Evolutionary conservation across 1,139 yeast genomes (phyloP).

Genomic region (Pichia terricola): DNA sequence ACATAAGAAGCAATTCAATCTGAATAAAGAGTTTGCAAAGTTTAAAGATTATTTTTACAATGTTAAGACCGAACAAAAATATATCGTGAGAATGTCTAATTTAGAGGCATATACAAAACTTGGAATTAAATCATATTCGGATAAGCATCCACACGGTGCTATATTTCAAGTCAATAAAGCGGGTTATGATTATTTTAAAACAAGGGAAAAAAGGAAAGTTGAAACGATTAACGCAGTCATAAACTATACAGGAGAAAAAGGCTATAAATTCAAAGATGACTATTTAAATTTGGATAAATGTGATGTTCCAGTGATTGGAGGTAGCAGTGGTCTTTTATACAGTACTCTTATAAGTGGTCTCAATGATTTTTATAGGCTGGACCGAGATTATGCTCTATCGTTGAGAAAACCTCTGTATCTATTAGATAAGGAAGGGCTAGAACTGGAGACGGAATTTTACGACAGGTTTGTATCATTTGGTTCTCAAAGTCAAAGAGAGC

Average conservation of each 20-base stretch:
- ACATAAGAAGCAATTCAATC: slow-evolving; percentile 2
- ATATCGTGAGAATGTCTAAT: neutral
- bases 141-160: neutral
- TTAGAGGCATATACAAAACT: neutral
- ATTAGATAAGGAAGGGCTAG: slow-evolving; percentile 6
- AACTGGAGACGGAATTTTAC: slow-evolving; percentile 14
- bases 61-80: slow-evolving; percentile 1
- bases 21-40: slow-evolving; percentile 9
- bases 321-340: neutral
- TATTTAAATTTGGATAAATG: slow-evolving; percentile 16
- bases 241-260: neutral
- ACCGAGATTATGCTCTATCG: slow-evolving; percentile 23
- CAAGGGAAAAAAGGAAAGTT: neutral
- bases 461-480: slow-evolving; percentile 9
- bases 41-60: slow-evolving; percentile 3
- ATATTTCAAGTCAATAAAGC: neutral
- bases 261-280: slow-evolving; percentile 10
- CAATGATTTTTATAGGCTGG: slow-evolving; percentile 19
- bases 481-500: slow-evolving; percentile 14
- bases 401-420: slow-evolving; percentile 15
- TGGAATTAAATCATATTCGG: neutral
- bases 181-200: neutral
- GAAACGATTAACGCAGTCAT: neutral
- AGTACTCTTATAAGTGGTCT: neutral
- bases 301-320: neutral